Evolutionary conservation across 208 protist genomes (phyloP), one percentile per base, ranked within the genome.

Genomic region (Vickermania ingenoplastis): DNA sequence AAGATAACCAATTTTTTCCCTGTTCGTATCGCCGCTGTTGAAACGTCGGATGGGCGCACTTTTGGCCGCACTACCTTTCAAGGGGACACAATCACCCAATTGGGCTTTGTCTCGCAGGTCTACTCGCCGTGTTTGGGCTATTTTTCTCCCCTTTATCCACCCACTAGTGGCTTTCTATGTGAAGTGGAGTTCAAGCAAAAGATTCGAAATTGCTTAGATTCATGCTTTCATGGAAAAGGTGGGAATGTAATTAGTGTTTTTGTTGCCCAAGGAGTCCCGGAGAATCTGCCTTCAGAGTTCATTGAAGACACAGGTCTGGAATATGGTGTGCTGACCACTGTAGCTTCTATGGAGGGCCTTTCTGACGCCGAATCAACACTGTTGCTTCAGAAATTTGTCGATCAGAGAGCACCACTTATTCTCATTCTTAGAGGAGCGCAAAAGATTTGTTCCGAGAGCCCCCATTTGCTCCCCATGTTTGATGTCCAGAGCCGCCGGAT

Each of bases 381-480:
- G 11, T 45, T 81, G 25, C 41, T 86, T 11, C 49, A 55, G 1
- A 61, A 61, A 0, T 82, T 89, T 62, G 30, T 75, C 25, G 31
- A 52, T 3, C 53, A 49, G 21, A n/a, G 41, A 3, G 67, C 59
- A 17, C 65, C 66, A 31, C 65, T 76, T 13, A 73, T 67, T 13
- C 63, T 92, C 7, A 57, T 92, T 14, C 24, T 92, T 0, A 73
- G 76, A 28, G 77, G 83, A 62, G 85, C 85, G 14, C 75, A 92
- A 27, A 49, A 48, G 2, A 61, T 92, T 25, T 61, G 55, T 1
- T 24, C 63, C 1, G 50, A 75, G 5, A 60, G 61, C 49, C 67
- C 77, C 0, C 67, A 87, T 41, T 25, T 92, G 0, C 60, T 92
- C 4, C 59, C 67, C 0, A 48, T 83, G 3, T 53, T 92, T 30